Conservation (phyloP, 139 green algal species). For the Ettlia oleoabundans region DNA sequence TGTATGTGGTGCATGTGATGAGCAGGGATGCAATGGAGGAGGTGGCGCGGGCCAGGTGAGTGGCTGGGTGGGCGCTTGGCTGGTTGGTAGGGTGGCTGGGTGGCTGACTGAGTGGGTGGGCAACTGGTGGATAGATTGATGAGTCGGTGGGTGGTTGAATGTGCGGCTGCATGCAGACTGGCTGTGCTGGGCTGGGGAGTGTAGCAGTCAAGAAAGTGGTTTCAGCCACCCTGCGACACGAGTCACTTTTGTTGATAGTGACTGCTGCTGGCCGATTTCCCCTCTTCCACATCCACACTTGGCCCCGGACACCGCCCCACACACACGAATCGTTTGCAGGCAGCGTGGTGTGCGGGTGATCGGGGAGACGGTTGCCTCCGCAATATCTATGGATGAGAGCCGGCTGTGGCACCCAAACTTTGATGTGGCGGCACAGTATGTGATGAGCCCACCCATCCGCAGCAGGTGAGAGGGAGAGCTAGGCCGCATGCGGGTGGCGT, state of each 20-base stretch:
- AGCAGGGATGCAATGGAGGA: conserved; percentile 84
- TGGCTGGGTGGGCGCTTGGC: background rate
- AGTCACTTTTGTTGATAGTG: too few species aligned
- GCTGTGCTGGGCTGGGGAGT: background rate
- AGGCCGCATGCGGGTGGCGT: background rate
- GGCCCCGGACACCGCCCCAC: too few species aligned
- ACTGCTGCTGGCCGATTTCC: too few species aligned
- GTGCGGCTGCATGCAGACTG: background rate
- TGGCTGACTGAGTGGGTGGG: too few species aligned
- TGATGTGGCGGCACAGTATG: conserved; percentile 74
- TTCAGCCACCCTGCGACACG: too few species aligned
- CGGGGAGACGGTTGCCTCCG: conserved; percentile 86
- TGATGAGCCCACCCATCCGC: conserved; percentile 96
- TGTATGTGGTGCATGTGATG: conserved; percentile 99
- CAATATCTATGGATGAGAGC: conserved; percentile 79
- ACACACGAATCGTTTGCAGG: too few species aligned
- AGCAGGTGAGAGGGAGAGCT: background rate
- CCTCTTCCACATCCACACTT: background rate
- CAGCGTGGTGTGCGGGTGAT: conserved; percentile 65
- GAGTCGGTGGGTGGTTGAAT: background rate
- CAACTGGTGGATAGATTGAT: background rate
- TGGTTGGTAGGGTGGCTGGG: background rate
- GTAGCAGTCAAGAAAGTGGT: too few species aligned
- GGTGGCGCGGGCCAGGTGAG: conserved; percentile 43
- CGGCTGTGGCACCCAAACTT: conserved; percentile 84